Conservation (phyloP, 2,329 filamentous ascomycete species). For the Colletotrichum phormii region DNA sequence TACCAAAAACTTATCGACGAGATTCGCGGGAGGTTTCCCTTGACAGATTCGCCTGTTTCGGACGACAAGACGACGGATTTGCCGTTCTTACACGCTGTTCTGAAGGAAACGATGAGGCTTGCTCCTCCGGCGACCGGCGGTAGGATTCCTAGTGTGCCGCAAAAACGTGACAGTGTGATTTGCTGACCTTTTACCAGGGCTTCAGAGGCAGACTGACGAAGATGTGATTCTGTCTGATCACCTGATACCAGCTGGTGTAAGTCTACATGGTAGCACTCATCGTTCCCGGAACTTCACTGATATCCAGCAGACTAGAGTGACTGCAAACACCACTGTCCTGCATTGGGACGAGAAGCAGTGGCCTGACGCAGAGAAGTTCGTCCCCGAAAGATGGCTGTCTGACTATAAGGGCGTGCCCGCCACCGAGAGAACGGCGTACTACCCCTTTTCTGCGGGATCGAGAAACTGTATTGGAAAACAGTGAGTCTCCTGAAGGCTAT, state of each 20-base stretch:
- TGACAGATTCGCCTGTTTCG: background rate
- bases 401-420: background rate
- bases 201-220: background rate
- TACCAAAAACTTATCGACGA: background rate
- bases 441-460: background rate
- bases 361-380: slow-evolving; percentile 1
- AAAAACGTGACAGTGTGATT: background rate
- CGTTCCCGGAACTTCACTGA: background rate
- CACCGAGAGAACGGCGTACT: background rate
- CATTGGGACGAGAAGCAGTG: slow-evolving; percentile 7
- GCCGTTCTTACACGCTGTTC: background rate
- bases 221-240: background rate
- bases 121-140: background rate
- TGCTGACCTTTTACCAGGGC: background rate
- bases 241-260: background rate
- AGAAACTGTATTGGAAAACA: background rate
- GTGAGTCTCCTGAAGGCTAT: background rate
- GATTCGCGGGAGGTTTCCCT: background rate
- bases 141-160: background rate
- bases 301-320: background rate
- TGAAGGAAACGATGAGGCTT: background rate
- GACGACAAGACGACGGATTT: background rate
- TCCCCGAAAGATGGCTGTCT: slow-evolving; percentile 12
- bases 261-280: background rate
- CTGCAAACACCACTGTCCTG: slow-evolving; percentile 3